Evolutionary conservation across 805 yeast genomes (phyloP).

Genomic region (Candida namnaoensis): DNA sequence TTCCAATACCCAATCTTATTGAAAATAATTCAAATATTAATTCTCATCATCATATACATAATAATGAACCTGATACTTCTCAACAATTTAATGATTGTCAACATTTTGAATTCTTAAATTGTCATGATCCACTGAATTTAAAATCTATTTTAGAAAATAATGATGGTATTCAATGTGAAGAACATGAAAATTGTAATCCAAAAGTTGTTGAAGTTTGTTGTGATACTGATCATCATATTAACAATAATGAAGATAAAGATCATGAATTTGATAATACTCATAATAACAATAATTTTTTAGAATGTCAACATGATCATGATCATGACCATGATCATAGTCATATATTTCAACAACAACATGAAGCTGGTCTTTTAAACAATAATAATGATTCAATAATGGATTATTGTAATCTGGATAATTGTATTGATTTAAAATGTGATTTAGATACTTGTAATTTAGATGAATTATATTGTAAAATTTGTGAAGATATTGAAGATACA

Average conservation of each 20-base stretch:
- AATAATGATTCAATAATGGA: constrained; percentile 8
- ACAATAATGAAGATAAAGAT: not conserved
- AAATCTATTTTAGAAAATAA: not conserved
- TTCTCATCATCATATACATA: constrained; percentile 6
- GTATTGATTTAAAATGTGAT: constrained; percentile 18
- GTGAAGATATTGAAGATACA: constrained; percentile 12
- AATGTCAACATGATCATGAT: not conserved
- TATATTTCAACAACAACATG: too few relatives aligned
- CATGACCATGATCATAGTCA: not conserved
- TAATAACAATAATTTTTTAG: too few relatives aligned
- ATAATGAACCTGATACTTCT: constrained; percentile 5
- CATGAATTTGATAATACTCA: too few relatives aligned
- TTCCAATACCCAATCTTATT: not conserved
- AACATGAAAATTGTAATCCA: constrained; percentile 24
- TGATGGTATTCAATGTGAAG: constrained; percentile 14
- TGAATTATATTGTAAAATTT: constrained; percentile 23
- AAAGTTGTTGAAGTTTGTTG: constrained; percentile 32
- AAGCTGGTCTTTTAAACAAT: not conserved
- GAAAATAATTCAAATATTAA: too few relatives aligned
- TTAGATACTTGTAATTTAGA: constrained; percentile 21
- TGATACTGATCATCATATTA: constrained; percentile 21
- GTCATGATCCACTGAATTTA: constrained; percentile 16
- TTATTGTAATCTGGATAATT: constrained; percentile 13
- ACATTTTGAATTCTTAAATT: constrained; percentile 32
- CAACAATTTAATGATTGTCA: constrained; percentile 24